Conservation (phyloP, 257 asterid genomes). For the Haberlea rhodopensis region DNA sequence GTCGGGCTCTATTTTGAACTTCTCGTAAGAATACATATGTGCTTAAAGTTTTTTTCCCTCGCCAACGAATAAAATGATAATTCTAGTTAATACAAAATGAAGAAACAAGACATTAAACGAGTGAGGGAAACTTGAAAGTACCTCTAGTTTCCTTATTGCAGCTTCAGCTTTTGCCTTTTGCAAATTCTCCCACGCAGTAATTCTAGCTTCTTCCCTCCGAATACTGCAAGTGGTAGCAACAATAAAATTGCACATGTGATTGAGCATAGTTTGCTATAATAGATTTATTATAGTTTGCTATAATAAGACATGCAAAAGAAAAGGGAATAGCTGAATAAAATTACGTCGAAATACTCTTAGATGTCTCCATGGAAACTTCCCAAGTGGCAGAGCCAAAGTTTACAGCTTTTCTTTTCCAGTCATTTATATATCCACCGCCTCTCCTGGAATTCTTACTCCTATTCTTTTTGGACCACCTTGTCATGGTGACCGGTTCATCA, state of each 20-base stretch:
- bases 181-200: constrained; percentile 79
- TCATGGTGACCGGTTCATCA: constrained; percentile 77
- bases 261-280: neutral
- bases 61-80: no score
- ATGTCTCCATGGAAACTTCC: constrained; percentile 57
- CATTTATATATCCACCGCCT: constrained; percentile 50
- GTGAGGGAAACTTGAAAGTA: constrained; percentile 24
- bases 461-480: constrained; percentile 85
- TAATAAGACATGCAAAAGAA: constrained; percentile 14
- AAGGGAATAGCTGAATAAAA: constrained; percentile 6
- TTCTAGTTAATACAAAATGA: constrained; percentile 6
- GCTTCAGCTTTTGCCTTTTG: constrained; percentile 87
- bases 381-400: constrained; percentile 51
- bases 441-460: constrained; percentile 38
- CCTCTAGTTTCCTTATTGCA: constrained; percentile 71
- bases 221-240: constrained; percentile 35
- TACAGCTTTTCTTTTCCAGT: constrained; percentile 62
- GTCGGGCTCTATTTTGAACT: no score
- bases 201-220: constrained; percentile 66
- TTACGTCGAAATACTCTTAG: constrained; percentile 67
- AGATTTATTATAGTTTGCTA: neutral
- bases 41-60: no score
- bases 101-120: constrained; percentile 4
- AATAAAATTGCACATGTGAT: constrained; percentile 13
- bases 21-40: no score